Percentiles rank a stretch among this genome's conserved stretches.
Conservation (phyloP, 306 rosid genomes). For the Gillenia trifoliata region DNA sequence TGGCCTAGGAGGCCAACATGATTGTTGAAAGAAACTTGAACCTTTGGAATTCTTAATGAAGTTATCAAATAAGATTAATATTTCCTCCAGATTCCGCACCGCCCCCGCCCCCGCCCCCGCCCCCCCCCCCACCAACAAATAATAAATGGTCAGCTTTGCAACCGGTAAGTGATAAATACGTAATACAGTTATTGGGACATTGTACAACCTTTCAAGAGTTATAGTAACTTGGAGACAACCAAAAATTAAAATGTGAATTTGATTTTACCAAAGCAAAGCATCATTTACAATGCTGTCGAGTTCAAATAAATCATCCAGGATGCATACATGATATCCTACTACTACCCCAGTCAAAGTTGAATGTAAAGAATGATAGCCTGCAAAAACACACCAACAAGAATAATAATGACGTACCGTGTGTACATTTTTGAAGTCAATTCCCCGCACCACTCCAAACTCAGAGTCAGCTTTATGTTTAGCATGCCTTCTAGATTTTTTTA, state of each 20-base stretch:
- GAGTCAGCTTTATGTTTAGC: conserved; percentile 63
- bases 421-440: conserved; percentile 90
- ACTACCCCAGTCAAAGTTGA: not conserved
- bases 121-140: too few relatives aligned
- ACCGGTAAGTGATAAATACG: too few relatives aligned
- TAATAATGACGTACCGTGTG: conserved; percentile 60
- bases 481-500: conserved; percentile 40
- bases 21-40: too few relatives aligned
- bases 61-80: too few relatives aligned
- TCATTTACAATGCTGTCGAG: not conserved
- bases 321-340: not conserved
- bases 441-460: conserved; percentile 96
- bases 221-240: too few relatives aligned
- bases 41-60: too few relatives aligned
- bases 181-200: too few relatives aligned
- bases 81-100: too few relatives aligned
- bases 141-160: too few relatives aligned
- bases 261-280: not conserved
- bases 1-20: too few relatives aligned
- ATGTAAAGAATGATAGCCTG: not conserved
- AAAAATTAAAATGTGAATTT: not conserved
- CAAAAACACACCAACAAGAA: not conserved
- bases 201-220: too few relatives aligned
- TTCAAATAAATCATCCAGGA: not conserved
- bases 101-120: too few relatives aligned